A percentile compares a stretch with the other conserved stretches of the same genome.
Evolutionary conservation across 2,329 filamentous ascomycete genomes (phyloP).

Genomic region (Hirsutella minnesotensis): DNA sequence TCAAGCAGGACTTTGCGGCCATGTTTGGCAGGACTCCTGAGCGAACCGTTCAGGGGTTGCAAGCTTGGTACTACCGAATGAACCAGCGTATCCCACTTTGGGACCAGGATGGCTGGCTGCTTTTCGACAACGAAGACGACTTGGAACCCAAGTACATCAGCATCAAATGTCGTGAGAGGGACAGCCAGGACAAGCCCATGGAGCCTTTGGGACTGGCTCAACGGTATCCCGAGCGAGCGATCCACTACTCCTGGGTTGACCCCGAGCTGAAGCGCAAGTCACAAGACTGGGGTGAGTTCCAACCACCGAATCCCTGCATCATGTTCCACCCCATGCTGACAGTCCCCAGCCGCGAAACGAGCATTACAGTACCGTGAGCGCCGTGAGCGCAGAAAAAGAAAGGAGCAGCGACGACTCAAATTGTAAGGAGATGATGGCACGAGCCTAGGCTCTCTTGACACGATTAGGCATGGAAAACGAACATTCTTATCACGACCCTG

Average conservation of each 20-base stretch:
- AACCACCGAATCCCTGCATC: neutral
- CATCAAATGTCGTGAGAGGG: conserved; percentile 27
- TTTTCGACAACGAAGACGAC: conserved; percentile 26
- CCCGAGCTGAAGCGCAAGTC: conserved; percentile 24
- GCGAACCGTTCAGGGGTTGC: conserved; percentile 27
- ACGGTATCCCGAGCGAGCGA: conserved; percentile 35
- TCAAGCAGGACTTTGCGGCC: conserved; percentile 26
- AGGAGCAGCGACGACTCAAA: conserved; percentile 24
- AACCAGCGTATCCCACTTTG: conserved; percentile 28
- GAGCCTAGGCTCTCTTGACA: neutral
- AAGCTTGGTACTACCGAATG: conserved; percentile 32
- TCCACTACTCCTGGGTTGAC: conserved; percentile 33
- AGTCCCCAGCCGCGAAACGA: conserved; percentile 19
- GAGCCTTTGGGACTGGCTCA: conserved; percentile 25
- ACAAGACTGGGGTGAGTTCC: conserved; percentile 27
- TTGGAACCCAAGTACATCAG: conserved; percentile 23
- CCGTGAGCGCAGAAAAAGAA: conserved; percentile 24
- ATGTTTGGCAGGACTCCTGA: conserved; percentile 25
- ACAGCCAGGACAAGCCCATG: conserved; percentile 22
- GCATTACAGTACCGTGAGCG: conserved; percentile 23
- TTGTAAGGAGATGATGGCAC: conserved; percentile 10
- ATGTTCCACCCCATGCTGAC: neutral
- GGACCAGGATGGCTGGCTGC: conserved; percentile 26
- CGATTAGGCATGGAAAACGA: conserved; percentile 1
- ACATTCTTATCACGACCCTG: conserved; percentile 3